Percentiles rank a stretch among this genome's conserved stretches.
These are phyloP conservation scores for Papilionanthe hybrid DNA, from an alignment of 116 monocot genomes.

Conservation along the genomic window DNA sequence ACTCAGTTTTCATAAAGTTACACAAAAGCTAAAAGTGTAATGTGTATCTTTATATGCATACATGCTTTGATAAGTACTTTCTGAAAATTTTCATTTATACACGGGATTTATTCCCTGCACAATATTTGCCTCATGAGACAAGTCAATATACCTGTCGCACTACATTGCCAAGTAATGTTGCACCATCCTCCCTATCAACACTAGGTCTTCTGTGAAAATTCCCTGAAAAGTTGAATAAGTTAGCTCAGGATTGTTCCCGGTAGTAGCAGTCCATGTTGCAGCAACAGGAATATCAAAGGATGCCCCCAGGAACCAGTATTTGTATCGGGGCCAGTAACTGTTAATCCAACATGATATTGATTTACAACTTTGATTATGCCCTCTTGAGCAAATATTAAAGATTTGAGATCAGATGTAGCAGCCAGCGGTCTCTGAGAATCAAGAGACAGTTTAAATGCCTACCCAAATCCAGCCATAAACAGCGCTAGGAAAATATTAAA, in stretches of 20 bases:
- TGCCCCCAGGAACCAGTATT: conserved; percentile 11
- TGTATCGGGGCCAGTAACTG: conserved; percentile 27
- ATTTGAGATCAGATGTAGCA: conserved; percentile 28
- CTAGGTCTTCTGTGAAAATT: conserved; percentile 15
- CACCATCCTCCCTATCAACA: background rate
- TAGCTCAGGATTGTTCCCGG: conserved; percentile 12
- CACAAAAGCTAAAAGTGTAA: background rate
- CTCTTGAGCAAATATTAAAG: conserved; percentile 40
- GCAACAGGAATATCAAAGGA: no score
- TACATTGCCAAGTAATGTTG: conserved; percentile 8
- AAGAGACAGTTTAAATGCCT: background rate
- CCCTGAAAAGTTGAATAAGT: conserved; percentile 21
- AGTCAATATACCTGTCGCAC: conserved; percentile 37
- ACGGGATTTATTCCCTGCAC: background rate
- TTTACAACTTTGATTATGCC: conserved; percentile 35
- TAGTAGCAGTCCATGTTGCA: conserved; percentile 14
- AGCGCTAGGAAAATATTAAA: background rate
- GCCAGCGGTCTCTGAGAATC: background rate
- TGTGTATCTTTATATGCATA: background rate
- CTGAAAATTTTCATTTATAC: background rate
- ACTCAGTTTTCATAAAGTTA: no score
- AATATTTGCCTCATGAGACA: background rate
- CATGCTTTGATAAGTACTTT: background rate
- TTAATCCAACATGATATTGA: conserved; percentile 28
- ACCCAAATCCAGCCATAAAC: background rate